These are phyloP conservation scores for Arthrobotrys megalospora DNA, from an alignment of 2,329 filamentous ascomycete genomes.

Conservation along the genomic window DNA sequence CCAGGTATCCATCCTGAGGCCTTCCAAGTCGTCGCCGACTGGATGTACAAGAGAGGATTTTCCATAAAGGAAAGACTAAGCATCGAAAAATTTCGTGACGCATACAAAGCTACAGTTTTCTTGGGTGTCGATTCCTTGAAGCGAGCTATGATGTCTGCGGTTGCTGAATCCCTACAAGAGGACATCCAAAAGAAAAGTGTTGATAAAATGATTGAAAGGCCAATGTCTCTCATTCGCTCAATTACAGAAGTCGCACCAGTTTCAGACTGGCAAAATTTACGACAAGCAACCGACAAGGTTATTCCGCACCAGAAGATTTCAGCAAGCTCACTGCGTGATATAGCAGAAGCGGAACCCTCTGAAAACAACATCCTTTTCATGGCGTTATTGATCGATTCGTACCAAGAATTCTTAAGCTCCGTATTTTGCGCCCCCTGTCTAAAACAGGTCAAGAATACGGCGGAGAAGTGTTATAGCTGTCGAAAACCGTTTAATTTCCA, in stretches of 20 bases:
- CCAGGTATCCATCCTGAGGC: slow-evolving; percentile 8
- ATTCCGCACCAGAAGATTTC: not conserved
- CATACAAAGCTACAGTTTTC: slow-evolving; percentile 19
- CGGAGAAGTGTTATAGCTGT: not conserved
- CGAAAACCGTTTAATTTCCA: slow-evolving; percentile 8
- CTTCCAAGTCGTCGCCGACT: slow-evolving; percentile 5
- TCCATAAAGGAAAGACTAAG: not conserved
- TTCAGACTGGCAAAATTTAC: not conserved
- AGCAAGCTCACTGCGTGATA: not conserved
- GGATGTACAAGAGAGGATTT: slow-evolving; percentile 15
- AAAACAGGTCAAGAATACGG: not conserved
- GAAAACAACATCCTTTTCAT: not conserved
- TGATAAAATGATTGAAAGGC: not conserved
- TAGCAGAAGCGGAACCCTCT: not conserved
- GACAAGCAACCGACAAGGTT: not conserved
- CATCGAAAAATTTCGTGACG: not conserved
- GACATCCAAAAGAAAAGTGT: not conserved
- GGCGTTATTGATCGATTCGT: slow-evolving; percentile 2
- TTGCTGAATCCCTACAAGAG: not conserved
- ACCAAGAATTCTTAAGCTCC: slow-evolving; percentile 1
- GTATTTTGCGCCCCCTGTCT: not conserved
- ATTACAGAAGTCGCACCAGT: not conserved
- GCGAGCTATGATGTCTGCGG: not conserved
- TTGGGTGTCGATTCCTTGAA: slow-evolving; percentile 13
- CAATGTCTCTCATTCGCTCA: not conserved